These are phyloP conservation scores for Nakazawaea wickerhamii DNA, from an alignment of 805 yeast species.

Conservation along the genomic window DNA sequence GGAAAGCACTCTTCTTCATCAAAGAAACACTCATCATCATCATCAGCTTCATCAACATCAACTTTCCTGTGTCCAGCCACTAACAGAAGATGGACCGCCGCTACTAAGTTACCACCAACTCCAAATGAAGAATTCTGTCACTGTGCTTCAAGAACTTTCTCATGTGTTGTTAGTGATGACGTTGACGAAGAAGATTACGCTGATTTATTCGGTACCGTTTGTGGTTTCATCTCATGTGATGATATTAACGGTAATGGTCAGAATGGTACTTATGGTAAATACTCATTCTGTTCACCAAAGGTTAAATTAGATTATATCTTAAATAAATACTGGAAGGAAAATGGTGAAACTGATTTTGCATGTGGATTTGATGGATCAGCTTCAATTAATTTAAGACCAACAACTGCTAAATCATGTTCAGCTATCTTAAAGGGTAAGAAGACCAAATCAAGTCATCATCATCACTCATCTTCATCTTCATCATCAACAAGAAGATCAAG, in stretches of 20 bases:
- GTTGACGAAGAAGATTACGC: constrained; percentile 54
- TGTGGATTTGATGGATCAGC: constrained; percentile 73
- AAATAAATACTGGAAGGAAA: constrained; percentile 54
- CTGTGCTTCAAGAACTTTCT: constrained; percentile 50
- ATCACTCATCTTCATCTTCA: constrained; percentile 12
- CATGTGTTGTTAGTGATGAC: constrained; percentile 55
- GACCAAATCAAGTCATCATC: constrained; percentile 18
- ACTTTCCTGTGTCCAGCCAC: constrained; percentile 59
- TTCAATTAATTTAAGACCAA: constrained; percentile 36
- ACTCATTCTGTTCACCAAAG: constrained; percentile 64
- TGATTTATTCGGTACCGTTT: constrained; percentile 51
- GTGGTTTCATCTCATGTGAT: constrained; percentile 51
- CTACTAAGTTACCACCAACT: constrained; percentile 71
- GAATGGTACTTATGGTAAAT: constrained; percentile 64
- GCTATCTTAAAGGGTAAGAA: constrained; percentile 40
- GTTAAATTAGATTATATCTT: constrained; percentile 61
- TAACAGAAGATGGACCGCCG: constrained; percentile 55
- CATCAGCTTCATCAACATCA: constrained; percentile 13
- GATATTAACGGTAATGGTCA: constrained; percentile 61
- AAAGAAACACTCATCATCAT: too few species aligned
- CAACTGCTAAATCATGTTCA: constrained; percentile 50
- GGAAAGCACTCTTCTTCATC: constrained; percentile 12
- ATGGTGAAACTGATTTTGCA: constrained; percentile 40
- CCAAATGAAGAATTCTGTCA: constrained; percentile 61
- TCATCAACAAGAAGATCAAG: not conserved